Base-by-base conservation (phyloP, 1,139 yeast species). In the Kodamaea derodonti region DNA sequence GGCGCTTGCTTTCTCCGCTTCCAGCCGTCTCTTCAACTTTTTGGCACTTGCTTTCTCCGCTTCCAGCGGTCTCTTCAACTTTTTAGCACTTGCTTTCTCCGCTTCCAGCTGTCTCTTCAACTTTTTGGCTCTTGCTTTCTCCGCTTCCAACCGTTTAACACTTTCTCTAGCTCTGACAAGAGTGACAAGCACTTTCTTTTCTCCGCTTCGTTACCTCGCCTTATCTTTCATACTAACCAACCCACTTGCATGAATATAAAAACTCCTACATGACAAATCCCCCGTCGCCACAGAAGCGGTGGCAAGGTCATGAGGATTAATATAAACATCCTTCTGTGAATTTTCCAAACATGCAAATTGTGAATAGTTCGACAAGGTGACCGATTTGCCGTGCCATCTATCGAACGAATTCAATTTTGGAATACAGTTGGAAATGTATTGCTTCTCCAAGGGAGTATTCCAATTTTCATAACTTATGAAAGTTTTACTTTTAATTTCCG, bases 371-470 rank as follows among this genome's bases (percentile, higher is more conserved):
- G 70, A 58, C 11, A 69, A 39, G 2, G 69, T 65, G 11, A 67
- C 35, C 23, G 43, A 39, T 30, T 41, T 46, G 4, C 68, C 65
- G 29, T 42, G 51, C 75, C 75, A 69, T 37, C 51, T 58, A 43
- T 68, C 74, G 42, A 40, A 67, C 11, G 72, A 60, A 41, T 66
- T 65, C 36, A 69, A 54, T 31, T 49, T 55, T 3, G 72, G 72
- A 16, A 67, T 49, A 45, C 74, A 66, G 38, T 61, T 60, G 34
- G 62, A 58, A 14, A 68, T 64, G 45, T 59, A 65, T 40, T 57
- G 62, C 37, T 60, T 61, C 37, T 68, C 73, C 25, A 56, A 41
- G 3, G 57, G 41, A 25, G 58, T 48, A 41, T 56, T 59, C 29
- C 34, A 41, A 32, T 46, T 47, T n/a, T 62, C 66, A 32, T 32